Conservation (phyloP, 176 grass and related monocot genomes). For the Aechmea fasciata region DNA sequence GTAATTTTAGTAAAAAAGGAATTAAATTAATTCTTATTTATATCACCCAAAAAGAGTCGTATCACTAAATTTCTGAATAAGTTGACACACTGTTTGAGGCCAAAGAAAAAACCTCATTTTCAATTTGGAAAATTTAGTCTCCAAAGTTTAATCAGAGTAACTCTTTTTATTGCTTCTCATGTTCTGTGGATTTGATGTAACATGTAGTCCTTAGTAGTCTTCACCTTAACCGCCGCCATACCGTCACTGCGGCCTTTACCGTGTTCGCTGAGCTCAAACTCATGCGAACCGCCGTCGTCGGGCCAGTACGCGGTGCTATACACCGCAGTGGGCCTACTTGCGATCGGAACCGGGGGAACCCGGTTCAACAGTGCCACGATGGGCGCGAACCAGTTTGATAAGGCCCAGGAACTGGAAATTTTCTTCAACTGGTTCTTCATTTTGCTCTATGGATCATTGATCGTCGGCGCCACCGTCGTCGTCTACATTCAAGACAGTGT, state of each 20-base stretch:
- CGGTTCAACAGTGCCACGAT: conserved; percentile 63
- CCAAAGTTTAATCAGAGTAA: not conserved
- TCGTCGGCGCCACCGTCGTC: conserved; percentile 40
- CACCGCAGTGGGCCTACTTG: conserved; percentile 29
- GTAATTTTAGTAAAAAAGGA: too few relatives aligned
- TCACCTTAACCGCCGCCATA: conserved; percentile 48
- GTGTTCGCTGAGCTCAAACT: too few relatives aligned
- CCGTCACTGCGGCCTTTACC: not conserved
- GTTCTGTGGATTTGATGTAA: not conserved
- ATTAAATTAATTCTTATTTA: too few relatives aligned
- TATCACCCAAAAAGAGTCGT: too few relatives aligned
- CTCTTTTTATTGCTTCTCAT: not conserved
- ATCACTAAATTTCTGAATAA: too few relatives aligned
- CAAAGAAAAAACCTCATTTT: too few relatives aligned
- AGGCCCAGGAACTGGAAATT: conserved; percentile 32
- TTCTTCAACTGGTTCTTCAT: conserved; percentile 89
- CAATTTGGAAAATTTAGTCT: too few relatives aligned
- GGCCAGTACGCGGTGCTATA: conserved; percentile 32
- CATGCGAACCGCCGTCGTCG: too few relatives aligned
- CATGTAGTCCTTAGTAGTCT: conserved; percentile 38
- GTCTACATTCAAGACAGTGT: conserved; percentile 61
- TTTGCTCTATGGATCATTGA: conserved; percentile 33
- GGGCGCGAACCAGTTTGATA: conserved; percentile 68
- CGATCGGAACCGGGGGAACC: conserved; percentile 45
- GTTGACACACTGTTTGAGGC: too few relatives aligned